Evolutionary conservation across 2,329 filamentous ascomycete genomes (phyloP).

Genomic region (Trichoderma sp.): DNA sequence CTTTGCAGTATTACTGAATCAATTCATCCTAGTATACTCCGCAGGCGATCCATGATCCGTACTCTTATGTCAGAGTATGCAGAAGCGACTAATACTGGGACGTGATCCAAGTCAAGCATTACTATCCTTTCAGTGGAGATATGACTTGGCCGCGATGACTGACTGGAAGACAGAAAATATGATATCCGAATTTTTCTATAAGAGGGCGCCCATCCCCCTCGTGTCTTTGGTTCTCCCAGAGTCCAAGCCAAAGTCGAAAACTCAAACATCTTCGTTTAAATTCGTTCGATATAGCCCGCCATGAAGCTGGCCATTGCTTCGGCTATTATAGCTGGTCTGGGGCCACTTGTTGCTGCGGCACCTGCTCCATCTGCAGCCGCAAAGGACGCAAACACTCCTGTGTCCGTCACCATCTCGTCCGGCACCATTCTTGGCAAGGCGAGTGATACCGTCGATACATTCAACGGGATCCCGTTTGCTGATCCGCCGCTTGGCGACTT

Average conservation of each 20-base stretch:
- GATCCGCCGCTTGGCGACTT: constrained; percentile 67
- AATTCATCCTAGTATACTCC: too few species aligned
- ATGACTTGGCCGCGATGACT: not conserved
- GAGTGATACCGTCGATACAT: constrained; percentile 61
- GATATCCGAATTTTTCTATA: not conserved
- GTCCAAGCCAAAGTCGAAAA: not conserved
- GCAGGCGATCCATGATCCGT: not conserved
- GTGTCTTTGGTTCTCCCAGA: not conserved
- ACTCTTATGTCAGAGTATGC: not conserved
- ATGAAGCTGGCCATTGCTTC: not conserved
- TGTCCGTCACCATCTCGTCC: constrained; percentile 58
- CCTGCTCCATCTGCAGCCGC: not conserved
- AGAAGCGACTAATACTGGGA: not conserved
- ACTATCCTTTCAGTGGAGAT: not conserved
- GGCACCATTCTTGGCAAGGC: constrained; percentile 59
- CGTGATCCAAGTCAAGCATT: too few species aligned
- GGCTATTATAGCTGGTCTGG: not conserved
- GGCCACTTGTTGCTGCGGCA: not conserved
- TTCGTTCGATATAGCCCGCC: not conserved
- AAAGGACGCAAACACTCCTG: constrained; percentile 32
- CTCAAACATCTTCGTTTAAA: not conserved
- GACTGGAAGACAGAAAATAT: not conserved
- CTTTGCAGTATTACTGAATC: not conserved
- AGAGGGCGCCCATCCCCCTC: not conserved
- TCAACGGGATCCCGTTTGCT: constrained; percentile 76